Percentiles rank a stretch among this genome's conserved stretches.
These are phyloP conservation scores for Thermoascus crustaceus DNA, from an alignment of 2,329 filamentous ascomycete species.

Conservation along the genomic window DNA sequence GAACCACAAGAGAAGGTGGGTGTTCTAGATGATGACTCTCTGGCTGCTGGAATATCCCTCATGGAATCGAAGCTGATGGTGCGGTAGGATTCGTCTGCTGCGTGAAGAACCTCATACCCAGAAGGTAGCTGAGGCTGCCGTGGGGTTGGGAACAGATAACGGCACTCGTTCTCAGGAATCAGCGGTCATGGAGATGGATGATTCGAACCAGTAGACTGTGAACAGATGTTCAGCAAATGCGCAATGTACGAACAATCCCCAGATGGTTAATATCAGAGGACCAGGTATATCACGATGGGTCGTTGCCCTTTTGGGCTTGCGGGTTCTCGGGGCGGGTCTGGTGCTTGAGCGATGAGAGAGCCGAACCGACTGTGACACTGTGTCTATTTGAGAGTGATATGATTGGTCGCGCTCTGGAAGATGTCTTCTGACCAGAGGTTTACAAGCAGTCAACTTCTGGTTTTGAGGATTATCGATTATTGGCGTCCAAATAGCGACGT, in stretches of 20 bases:
- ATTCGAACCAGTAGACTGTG: conserved; percentile 14
- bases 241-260: background rate
- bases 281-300: too few relatives aligned
- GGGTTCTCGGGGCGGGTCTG: too few relatives aligned
- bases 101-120: conserved; percentile 80
- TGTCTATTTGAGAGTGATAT: background rate
- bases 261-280: background rate
- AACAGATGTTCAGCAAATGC: background rate
- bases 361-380: too few relatives aligned
- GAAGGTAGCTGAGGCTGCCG: conserved; percentile 73
- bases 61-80: conserved; percentile 2
- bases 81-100: conserved; percentile 64
- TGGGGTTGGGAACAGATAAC: conserved; percentile 65
- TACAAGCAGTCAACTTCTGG: background rate
- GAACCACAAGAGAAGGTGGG: conserved; percentile 80
- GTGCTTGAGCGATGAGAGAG: too few relatives aligned
- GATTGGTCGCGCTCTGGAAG: background rate
- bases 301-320: too few relatives aligned
- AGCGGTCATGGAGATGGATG: conserved; percentile 36
- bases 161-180: conserved; percentile 35
- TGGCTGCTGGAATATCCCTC: too few relatives aligned
- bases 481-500: too few relatives aligned
- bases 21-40: too few relatives aligned
- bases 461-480: too few relatives aligned
- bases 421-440: background rate